These are phyloP conservation scores for Trichoderma koningiopsis DNA, from an alignment of 2,329 filamentous ascomycete species.

Conservation along the genomic window DNA sequence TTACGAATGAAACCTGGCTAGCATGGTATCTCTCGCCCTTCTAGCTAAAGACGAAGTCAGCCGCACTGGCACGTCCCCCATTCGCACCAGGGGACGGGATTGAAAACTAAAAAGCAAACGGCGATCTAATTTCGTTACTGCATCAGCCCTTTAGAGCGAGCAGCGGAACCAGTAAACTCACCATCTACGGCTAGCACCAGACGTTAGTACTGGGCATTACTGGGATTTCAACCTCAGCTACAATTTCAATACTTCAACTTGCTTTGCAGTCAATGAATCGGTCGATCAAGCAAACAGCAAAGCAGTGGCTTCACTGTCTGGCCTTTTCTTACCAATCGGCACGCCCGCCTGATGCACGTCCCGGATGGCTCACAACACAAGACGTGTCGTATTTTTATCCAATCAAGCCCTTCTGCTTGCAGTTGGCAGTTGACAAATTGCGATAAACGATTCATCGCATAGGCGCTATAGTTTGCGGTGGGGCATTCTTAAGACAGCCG, in stretches of 20 bases:
- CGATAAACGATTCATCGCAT: constrained; percentile 21
- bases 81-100: not conserved
- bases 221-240: not conserved
- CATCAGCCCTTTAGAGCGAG: not conserved
- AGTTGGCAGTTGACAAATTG: constrained; percentile 25
- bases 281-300: not conserved
- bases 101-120: not conserved
- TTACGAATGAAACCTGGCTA: constrained; percentile 14
- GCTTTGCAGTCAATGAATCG: not conserved
- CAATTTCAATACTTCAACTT: not conserved
- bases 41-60: constrained; percentile 8
- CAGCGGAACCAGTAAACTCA: not conserved
- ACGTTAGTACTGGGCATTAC: not conserved
- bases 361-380: not conserved
- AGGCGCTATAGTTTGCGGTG: constrained; percentile 18
- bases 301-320: not conserved
- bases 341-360: not conserved
- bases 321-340: not conserved
- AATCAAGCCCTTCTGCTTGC: constrained; percentile 15
- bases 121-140: constrained; percentile 7
- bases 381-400: constrained; percentile 24
- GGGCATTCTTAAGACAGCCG: constrained; percentile 21
- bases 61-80: constrained; percentile 9
- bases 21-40: not conserved
- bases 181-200: not conserved